Percentiles rank a stretch among this genome's conserved stretches.
These are phyloP conservation scores for Lactifluus pinguis DNA, from an alignment of 768 basidiomycete species.

Conservation along the genomic window DNA sequence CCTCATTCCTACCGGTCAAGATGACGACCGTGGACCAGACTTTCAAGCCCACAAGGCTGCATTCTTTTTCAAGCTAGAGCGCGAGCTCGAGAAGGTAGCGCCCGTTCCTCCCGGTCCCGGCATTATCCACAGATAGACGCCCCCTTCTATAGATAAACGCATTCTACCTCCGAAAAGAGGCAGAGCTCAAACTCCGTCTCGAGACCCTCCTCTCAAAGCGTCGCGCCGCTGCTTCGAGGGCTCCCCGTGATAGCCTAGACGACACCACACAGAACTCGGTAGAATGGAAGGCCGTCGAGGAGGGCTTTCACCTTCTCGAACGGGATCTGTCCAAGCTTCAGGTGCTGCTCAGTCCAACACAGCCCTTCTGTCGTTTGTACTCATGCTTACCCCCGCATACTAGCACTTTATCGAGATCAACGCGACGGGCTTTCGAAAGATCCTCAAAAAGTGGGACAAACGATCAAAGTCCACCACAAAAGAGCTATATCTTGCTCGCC, in stretches of 20 bases:
- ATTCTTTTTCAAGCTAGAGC: conserved; percentile 97
- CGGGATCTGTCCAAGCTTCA: conserved; percentile 92
- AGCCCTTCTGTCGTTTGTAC: conserved; percentile 5
- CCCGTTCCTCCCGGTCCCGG: not conserved
- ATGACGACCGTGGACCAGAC: conserved; percentile 69
- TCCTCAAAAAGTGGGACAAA: conserved; percentile 98
- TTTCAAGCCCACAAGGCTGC: conserved; percentile 94
- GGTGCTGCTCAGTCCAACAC: conserved; percentile 37
- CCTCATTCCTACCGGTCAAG: conserved; percentile 54
- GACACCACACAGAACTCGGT: conserved; percentile 56
- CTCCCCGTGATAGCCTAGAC: conserved; percentile 58
- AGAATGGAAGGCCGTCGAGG: conserved; percentile 94
- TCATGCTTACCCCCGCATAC: conserved; percentile 10
- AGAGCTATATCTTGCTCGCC: conserved; percentile 89
- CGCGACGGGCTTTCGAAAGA: conserved; percentile 93
- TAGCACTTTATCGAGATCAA: conserved; percentile 98
- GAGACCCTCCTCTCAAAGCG: conserved; percentile 92
- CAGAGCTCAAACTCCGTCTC: conserved; percentile 84
- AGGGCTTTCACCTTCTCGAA: conserved; percentile 91
- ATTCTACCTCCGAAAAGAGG: conserved; percentile 96
- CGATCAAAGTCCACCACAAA: conserved; percentile 91
- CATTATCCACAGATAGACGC: conserved; percentile 2
- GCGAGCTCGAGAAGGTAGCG: conserved; percentile 89
- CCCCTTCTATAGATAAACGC: conserved; percentile 69
- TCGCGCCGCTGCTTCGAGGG: conserved; percentile 67